Evolutionary conservation across 2,329 filamentous ascomycete species (phyloP), one percentile per base, ranked within the genome.

Genomic region (Phoma sp.): DNA sequence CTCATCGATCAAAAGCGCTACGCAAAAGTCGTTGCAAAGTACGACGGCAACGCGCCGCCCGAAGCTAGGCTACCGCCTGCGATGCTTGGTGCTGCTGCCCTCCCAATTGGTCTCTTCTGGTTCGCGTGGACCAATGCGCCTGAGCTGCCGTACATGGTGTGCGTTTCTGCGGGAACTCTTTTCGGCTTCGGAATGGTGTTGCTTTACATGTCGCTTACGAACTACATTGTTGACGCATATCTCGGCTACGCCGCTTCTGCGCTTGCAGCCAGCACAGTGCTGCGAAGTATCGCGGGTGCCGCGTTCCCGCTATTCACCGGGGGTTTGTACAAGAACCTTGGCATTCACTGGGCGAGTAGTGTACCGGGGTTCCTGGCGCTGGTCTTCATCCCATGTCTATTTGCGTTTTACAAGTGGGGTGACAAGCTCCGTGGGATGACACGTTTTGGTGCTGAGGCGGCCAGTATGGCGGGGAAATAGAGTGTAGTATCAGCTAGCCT

Each of bases 171-270:
- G 0, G 82, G 79, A 0, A 65, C 70, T 2, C 59, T 82, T 0
- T 76, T 84, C 7, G 82, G 81, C 0, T 61, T 75, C 18, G 75
- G 74, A 60, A 77, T 67, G 62, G 63, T 71, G 0, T 43, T 69
- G 5, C 37, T 68, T 5, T 71, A 65, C 55, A 59, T 69, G 20
- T 79, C 80, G 5, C 74, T 86, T 38, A 81, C 86, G 67, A 88
- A 85, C 74, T 90, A 90, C 73, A 80, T 90, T 11, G 84, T 90
- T 56, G 88, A 90, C 65, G 77, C 85, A 5, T 87, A 71, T 55
- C 84, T 86, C 42, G 86, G 57, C 1, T 71, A 66, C 33, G 62
- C 66, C n/a, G 68, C 68, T n/a, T 69, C 66, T 14, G 67, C 63
- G 9, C 56, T 71, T 12, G 65, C 64, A 1, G 80, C 78, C 10